Conservation (phyloP, 1,284 basidiomycete species). For the Sporisorium reilianum region DNA sequence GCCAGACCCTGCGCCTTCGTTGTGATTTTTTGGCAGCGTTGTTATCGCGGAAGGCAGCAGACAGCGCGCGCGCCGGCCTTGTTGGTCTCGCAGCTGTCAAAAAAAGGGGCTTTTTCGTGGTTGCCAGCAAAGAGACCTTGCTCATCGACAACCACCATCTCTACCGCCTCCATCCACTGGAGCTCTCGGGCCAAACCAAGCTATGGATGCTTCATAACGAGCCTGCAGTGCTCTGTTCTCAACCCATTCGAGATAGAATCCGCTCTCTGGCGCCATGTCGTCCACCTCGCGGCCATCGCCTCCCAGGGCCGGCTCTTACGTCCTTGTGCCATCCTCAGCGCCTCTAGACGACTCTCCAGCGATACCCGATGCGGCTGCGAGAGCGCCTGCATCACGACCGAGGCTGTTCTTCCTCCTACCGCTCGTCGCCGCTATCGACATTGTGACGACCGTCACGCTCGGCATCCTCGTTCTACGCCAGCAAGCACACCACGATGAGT, state of each 20-base stretch:
- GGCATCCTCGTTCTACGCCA: conserved; percentile 36
- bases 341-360: conserved; percentile 9
- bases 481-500: conserved; percentile 12
- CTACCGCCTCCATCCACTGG: not conserved
- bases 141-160: conserved; percentile 3
- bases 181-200: not conserved
- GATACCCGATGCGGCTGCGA: not conserved
- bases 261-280: conserved; percentile 16
- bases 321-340: conserved; percentile 38
- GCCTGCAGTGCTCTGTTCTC: conserved; percentile 2
- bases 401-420: conserved; percentile 38
- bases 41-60: not conserved
- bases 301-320: conserved; percentile 37
- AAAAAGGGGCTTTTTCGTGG: conserved; percentile 8
- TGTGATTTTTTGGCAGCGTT: not conserved
- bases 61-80: conserved; percentile 6
- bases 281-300: conserved; percentile 21
- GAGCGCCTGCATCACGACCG: conserved; percentile 8
- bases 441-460: conserved; percentile 22
- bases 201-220: conserved; percentile 20
- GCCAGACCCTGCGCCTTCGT: conserved; percentile 20
- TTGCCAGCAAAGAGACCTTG: conserved; percentile 11
- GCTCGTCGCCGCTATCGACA: conserved; percentile 37
- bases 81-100: conserved; percentile 24
- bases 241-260: not conserved